Evolutionary conservation across 805 yeast genomes (phyloP), one percentile per base, ranked within the genome.

Genomic region (Barnettozyma populi): DNA sequence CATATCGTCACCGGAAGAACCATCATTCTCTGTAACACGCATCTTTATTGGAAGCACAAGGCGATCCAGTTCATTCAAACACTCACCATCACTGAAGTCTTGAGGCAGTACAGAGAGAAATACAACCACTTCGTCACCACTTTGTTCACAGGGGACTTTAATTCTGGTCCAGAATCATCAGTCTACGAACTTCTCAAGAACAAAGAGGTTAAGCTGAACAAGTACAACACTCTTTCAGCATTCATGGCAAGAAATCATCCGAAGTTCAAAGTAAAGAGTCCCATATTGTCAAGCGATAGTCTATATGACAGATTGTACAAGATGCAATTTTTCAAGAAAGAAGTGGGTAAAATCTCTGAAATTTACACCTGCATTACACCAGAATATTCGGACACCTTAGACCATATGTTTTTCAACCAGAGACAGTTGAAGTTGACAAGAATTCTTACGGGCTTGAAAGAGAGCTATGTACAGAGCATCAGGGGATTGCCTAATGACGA

Each of bases 21-120:
- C 4, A 57, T 80, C 4, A 73, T 76, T 36, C 69, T 78, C 2
- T 65, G 80, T n/a, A 80, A 79, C 51, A 80, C 85, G 0, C 86
- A 80, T 59, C 62, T 80, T 9, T 80, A 80, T 55, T 80, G 86
- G 86, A 73, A 74, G 52, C 73, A 67, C 44, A 71, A 74, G 42
- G 81, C 78, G 53, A 80, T 80, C 19, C 79, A 78, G 54, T 63
- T 78, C 7, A 56, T 78, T 38, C 86, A 80, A 55, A 68, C 79
- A 14, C 71, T 75, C 61, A 62, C 77, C 8, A 59, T 78, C 5
- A 65, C 74, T 53, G 59, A 62, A 25, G 52, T 66, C 4, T 36
- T 72, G 1, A 48, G 64, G 52, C 51, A 68, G 51, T 55, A 64
- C 48, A 46, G 59, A 57, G 4, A 53, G 55, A 49, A 61, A 51